These are phyloP conservation scores for Cladosporium sp. DNA, from an alignment of 2,329 filamentous ascomycete genomes.

Conservation along the genomic window DNA sequence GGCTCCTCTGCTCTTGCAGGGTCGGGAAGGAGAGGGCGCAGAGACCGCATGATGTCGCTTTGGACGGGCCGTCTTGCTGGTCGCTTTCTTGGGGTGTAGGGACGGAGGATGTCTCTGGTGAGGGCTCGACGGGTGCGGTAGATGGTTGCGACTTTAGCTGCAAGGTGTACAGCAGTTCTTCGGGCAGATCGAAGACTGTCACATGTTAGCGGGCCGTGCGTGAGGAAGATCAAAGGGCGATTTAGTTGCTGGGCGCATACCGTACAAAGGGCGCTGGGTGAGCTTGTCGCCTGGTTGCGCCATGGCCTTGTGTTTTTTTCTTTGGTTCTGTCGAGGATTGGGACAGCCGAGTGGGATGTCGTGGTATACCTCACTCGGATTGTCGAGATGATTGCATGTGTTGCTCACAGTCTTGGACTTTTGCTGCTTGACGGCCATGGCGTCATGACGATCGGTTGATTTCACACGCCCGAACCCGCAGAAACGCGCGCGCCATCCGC, in stretches of 20 bases:
- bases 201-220: conserved; percentile 16
- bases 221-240: conserved; percentile 14
- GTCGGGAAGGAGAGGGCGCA: conserved; percentile 69
- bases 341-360: too few relatives aligned
- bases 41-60: conserved; percentile 73
- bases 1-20: conserved; percentile 76
- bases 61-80: conserved; percentile 28
- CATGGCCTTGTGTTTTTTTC: not conserved
- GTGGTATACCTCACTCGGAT: too few relatives aligned
- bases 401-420: too few relatives aligned
- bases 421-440: not conserved
- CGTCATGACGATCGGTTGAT: conserved; percentile 1
- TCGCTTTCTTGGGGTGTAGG: conserved; percentile 4
- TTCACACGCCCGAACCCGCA: conserved; percentile 2
- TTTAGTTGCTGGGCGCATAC: conserved; percentile 28
- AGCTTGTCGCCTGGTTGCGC: conserved; percentile 27
- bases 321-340: not conserved
- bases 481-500: too few relatives aligned
- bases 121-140: conserved; percentile 20
- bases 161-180: conserved; percentile 66
- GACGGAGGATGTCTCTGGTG: conserved; percentile 21
- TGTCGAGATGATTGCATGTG: too few relatives aligned
- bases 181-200: conserved; percentile 76
- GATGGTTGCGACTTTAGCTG: conserved; percentile 51
- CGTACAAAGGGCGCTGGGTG: conserved; percentile 48